Base-by-base conservation (phyloP, 768 basidiomycete species). In the Chalciporus piperatus region DNA sequence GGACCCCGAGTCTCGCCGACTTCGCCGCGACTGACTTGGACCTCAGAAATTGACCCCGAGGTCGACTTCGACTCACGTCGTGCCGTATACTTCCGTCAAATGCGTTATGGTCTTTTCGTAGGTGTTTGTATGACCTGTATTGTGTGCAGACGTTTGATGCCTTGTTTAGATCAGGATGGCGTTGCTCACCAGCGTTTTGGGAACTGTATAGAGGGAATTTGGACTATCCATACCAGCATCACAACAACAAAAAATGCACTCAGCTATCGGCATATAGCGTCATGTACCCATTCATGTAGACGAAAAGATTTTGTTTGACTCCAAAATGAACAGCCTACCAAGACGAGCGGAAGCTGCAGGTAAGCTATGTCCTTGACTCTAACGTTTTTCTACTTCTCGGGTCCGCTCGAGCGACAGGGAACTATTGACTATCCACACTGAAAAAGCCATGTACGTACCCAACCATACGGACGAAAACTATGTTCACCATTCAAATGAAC, bases 21-120 rank as follows among this genome's bases (percentile, higher is more conserved):
- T 8, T 35, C 16, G 27, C 20, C 27, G 37, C 52, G 11, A 50
- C 62, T 50, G 66, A 52, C 11, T 51, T 33, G 30, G 16, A 14
- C 22, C n/a, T 4, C 59, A 93, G 97, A 99, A 87, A 98, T 99
- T 61, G 96, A 98, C 67, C 92, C 93, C 3, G 95, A 96, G 68
- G 95, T 99, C 41, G 97, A 99, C 70, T 98, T 95, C 59, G 96
- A 98, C 69, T 89, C 84, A 7, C 83, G 90, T 25, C 82, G 95
- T 11, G 95, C 95, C 3, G 93, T 92, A 19, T 98, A 98, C 73
- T 98, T 98, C 87, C 85, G 96, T 35, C 95, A 98, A 65, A 98
- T 97, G 95, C 85, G 94, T 50, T 96, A 97, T 65, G 96, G 96
- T 41, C 87, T 98, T 55, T 98, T 93, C 66, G 94, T 98, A 64